Evolutionary conservation across 164 flowering plant genomes (phyloP).

Genomic region (Macadamia tetraphylla): DNA sequence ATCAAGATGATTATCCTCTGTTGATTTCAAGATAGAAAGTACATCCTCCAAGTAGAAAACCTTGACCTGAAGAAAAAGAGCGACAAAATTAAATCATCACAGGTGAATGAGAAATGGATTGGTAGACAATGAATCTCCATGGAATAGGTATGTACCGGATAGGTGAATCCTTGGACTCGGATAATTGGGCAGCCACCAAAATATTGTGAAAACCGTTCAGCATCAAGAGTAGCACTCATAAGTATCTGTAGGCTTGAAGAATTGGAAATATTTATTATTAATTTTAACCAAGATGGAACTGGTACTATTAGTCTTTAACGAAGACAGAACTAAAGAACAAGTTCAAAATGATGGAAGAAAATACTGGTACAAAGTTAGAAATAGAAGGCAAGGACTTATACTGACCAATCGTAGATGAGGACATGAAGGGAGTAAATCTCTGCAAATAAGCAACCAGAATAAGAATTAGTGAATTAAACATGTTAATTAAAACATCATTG

Average conservation of each 20-base stretch:
- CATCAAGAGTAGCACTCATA: constrained; percentile 98
- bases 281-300: neutral
- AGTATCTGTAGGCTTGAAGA: constrained; percentile 47
- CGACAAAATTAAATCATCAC: neutral
- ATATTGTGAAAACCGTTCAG: constrained; percentile 86
- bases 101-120: neutral
- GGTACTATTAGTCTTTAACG: neutral
- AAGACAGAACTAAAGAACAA: neutral
- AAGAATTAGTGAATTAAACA: neutral
- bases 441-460: constrained; percentile 33
- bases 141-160: constrained; percentile 56
- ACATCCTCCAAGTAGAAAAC: constrained; percentile 80
- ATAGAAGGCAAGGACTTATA: constrained; percentile 6
- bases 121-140: neutral
- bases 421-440: constrained; percentile 74
- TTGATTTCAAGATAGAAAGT: constrained; percentile 53
- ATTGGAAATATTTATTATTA: neutral
- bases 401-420: constrained; percentile 89
- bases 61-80: constrained; percentile 57
- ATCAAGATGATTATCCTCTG: constrained; percentile 39
- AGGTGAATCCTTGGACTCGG: constrained; percentile 92
- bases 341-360: neutral
- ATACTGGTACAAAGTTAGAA: neutral
- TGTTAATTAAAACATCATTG: no score
- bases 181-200: constrained; percentile 95